Evolutionary conservation across 1,284 basidiomycete species (phyloP).

Genomic region (Pterulicium gracile): DNA sequence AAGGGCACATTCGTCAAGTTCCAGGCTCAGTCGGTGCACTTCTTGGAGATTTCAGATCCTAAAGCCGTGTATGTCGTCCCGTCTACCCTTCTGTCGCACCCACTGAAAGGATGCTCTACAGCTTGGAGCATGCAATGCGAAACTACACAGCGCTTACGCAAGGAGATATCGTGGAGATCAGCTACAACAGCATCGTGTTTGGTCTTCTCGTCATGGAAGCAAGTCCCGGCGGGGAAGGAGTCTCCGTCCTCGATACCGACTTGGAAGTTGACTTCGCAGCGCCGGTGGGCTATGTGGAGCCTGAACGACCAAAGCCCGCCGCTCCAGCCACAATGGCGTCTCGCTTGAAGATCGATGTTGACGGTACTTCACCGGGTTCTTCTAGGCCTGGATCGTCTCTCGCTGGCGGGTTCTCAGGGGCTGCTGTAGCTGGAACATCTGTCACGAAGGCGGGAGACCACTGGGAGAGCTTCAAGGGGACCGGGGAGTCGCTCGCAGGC

Average conservation of each 20-base stretch:
- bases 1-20: slow-evolving; percentile 97
- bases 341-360: slow-evolving; percentile 91
- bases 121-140: slow-evolving; percentile 89
- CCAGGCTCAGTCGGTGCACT: slow-evolving; percentile 92
- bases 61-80: slow-evolving; percentile 80
- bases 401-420: slow-evolving; percentile 52
- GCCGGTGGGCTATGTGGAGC: slow-evolving; percentile 80
- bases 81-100: slow-evolving; percentile 2
- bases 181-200: slow-evolving; percentile 88
- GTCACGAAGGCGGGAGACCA: slow-evolving; percentile 68
- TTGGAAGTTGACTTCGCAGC: slow-evolving; percentile 83
- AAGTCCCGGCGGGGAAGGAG: slow-evolving; percentile 79
- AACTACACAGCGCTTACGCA: slow-evolving; percentile 90
- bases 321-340: slow-evolving; percentile 92
- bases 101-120: slow-evolving; percentile 19
- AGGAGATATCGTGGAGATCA: slow-evolving; percentile 88
- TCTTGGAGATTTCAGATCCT: slow-evolving; percentile 90
- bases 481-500: slow-evolving; percentile 80
- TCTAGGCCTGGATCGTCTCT: slow-evolving; percentile 72
- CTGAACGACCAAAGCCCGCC: slow-evolving; percentile 72
- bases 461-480: slow-evolving; percentile 92
- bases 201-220: slow-evolving; percentile 96
- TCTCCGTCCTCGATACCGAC: slow-evolving; percentile 91
- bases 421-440: slow-evolving; percentile 30
- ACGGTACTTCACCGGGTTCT: slow-evolving; percentile 70